Base-by-base conservation (phyloP, 2,329 filamentous ascomycete genomes). In the Chaetomiaceae sp. region DNA sequence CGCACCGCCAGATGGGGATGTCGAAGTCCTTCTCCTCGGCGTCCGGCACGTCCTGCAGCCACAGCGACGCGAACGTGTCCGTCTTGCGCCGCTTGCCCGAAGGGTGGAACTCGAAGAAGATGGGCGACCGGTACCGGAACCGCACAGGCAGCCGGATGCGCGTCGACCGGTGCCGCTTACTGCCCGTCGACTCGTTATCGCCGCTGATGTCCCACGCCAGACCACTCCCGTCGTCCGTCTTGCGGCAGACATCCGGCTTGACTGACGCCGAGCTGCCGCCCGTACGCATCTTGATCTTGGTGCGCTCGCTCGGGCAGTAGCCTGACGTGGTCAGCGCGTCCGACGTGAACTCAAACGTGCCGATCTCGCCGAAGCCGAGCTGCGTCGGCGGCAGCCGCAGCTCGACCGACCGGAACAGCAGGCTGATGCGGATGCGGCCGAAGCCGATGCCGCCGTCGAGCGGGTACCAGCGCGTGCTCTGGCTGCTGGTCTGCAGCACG, bases 401-500 rank as follows among this genome's bases (percentile, higher is more conserved):
- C 68, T 96, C 91, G 39, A 96, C 82, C 25, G 89, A 91, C 25
- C 92, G 85, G 81, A 96, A 96, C 3, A 97, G 79, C 3, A 97
- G 71, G 0, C 90, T 95, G 61, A 99, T 87, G 37, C 91, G 86
- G 55, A 95, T 80, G 7, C 92, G 87, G 36, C 94, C 94, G 60
- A 94, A 97, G 0, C 94, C 89, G 58, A 97, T 85, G 11, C 94
- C 94, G 20, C 92, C 94, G 65, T 96, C 91, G 0, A 99, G 79
- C n/a, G 94, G 92, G 68, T 96, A 97, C 91, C 91, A 96, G 55
- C 91, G 78, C 3, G 91, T 95, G 51, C 85, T 75, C 68, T 97
- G 90, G 40, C 90, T 95, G 60, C 84, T 87, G 0, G 87, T 95
- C 63, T 92, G 84, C 20, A 99, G 76, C n/a, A 96, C 80, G 46